phyloP scores from a whole-genome alignment of 2,329 filamentous ascomycete genomes.

The Neurospora crassa region DNA sequence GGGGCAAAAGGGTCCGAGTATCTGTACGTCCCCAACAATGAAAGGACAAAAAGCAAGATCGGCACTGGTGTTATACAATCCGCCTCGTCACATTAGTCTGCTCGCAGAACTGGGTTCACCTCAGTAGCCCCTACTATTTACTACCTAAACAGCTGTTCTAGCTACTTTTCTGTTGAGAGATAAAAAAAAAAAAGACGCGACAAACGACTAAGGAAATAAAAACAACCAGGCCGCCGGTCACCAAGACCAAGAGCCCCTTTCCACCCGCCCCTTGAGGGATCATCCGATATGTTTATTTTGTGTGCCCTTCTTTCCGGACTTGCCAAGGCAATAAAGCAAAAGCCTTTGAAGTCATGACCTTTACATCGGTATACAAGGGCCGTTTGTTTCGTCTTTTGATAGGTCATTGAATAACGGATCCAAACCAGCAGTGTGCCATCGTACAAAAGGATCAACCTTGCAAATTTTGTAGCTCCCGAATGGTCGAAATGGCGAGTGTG shows the following conservation, averaged over 20 bases:
- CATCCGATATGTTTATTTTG: background rate
- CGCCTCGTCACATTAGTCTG: background rate
- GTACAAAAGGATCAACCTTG: background rate
- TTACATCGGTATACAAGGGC: background rate
- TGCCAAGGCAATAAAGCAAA: background rate
- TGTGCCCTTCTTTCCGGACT: background rate
- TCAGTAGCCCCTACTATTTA: background rate
- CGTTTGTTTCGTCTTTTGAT: background rate
- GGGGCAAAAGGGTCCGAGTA: background rate
- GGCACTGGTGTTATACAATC: background rate
- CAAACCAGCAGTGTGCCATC: background rate
- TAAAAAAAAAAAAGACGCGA: background rate
- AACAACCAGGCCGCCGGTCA: background rate
- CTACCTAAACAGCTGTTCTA: slow-evolving; percentile 1
- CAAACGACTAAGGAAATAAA: background rate
- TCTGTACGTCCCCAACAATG: background rate
- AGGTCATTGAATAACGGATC: background rate
- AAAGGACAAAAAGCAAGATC: background rate
- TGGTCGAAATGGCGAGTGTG: background rate
- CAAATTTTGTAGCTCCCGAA: background rate
- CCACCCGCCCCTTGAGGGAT: background rate
- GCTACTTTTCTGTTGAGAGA: slow-evolving; percentile 1
- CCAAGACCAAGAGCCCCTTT: background rate
- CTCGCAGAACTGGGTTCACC: background rate
- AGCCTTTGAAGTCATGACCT: background rate